A percentile compares a stretch with the other conserved stretches of the same genome.
Evolutionary conservation across 495 filamentous ascomycete species (phyloP).

Genomic region (Tuber melanosporum): DNA sequence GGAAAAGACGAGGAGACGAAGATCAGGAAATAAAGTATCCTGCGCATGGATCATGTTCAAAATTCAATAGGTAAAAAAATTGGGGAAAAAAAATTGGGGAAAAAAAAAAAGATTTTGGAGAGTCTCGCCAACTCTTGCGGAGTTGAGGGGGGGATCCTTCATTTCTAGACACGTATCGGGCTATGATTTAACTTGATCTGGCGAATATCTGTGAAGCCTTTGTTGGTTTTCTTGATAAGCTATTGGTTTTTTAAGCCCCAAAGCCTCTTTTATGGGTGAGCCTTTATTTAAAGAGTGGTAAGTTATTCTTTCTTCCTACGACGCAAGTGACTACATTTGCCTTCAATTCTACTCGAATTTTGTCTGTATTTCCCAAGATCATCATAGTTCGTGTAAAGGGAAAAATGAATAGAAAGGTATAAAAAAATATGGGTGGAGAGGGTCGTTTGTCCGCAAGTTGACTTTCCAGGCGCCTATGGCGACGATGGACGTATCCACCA

Average conservation of each 20-base stretch:
- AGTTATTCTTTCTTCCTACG: neutral
- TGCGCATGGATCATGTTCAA: constrained; percentile 29
- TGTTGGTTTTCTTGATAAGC: neutral
- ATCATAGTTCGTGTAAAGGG: neutral
- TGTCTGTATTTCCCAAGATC: neutral
- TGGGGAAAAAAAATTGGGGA: neutral
- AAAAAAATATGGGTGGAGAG: constrained; percentile 29
- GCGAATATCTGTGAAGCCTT: neutral
- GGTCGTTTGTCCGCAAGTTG: constrained; percentile 31
- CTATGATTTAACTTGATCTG: neutral
- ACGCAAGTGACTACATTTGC: neutral
- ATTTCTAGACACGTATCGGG: neutral
- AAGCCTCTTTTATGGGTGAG: neutral
- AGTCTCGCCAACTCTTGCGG: no score
- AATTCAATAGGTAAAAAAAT: neutral
- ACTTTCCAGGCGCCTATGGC: constrained; percentile 36
- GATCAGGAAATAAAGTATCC: constrained; percentile 24
- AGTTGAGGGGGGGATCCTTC: neutral
- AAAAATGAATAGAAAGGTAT: constrained; percentile 1
- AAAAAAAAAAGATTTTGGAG: neutral
- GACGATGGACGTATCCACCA: constrained; percentile 28
- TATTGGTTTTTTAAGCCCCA: neutral
- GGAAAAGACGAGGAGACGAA: constrained; percentile 18
- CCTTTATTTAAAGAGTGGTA: neutral
- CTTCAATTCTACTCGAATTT: neutral